A percentile compares a stretch with the other conserved stretches of the same genome.
These are phyloP conservation scores for Tolypocladium cylindrosporum DNA, from an alignment of 2,329 filamentous ascomycete genomes.

Conservation along the genomic window DNA sequence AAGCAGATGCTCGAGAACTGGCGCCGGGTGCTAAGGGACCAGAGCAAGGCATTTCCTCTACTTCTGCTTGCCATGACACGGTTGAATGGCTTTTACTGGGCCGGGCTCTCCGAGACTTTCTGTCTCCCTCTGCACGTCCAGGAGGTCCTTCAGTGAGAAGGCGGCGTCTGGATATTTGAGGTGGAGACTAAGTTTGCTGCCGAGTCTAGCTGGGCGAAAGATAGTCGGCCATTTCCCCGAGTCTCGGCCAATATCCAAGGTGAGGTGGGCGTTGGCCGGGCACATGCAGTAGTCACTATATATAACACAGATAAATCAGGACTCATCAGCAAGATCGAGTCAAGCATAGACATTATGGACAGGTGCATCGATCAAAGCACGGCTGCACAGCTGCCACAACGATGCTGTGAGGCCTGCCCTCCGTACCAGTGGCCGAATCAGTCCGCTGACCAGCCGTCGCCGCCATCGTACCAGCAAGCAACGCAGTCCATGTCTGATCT, in stretches of 20 bases:
- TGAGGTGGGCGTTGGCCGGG: background rate
- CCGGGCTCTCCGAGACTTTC: conserved; percentile 6
- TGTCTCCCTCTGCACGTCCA: conserved; percentile 4
- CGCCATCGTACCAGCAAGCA: background rate
- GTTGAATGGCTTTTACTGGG: conserved; percentile 5
- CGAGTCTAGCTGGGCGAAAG: no score
- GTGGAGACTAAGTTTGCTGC: no score
- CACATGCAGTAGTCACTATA: no score
- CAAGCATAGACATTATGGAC: background rate
- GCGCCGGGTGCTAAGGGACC: conserved; percentile 4
- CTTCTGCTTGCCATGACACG: conserved; percentile 6
- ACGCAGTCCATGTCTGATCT: background rate
- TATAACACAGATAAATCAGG: no score
- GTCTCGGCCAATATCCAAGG: no score
- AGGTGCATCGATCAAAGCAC: background rate
- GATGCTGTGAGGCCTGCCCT: background rate
- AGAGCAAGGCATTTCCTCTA: conserved; percentile 6
- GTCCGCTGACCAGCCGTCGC: background rate
- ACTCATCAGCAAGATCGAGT: no score
- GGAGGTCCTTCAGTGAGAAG: background rate
- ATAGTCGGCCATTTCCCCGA: no score
- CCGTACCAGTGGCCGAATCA: background rate
- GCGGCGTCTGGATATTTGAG: no score
- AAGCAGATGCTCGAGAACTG: conserved; percentile 8
- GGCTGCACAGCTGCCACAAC: no score